phyloP scores from a whole-genome alignment of 2,329 filamentous ascomycete genomes.

The Lachnellula arida region DNA sequence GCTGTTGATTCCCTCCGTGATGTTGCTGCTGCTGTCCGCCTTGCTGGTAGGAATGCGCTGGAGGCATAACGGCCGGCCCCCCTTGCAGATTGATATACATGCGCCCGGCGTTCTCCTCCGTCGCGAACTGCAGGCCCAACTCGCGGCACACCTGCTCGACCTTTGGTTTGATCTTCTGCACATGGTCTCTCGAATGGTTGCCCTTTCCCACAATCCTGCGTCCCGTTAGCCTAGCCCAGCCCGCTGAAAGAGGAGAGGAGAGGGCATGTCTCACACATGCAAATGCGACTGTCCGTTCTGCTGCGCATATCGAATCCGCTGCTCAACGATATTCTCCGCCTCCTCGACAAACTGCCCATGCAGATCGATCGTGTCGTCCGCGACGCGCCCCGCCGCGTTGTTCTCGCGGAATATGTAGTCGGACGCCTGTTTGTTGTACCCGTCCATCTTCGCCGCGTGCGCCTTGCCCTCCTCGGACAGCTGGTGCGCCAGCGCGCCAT shows the following conservation, averaged over 20 bases:
- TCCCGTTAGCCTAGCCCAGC: too few species aligned
- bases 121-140: slow-evolving; percentile 74
- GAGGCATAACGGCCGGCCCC: slow-evolving; percentile 52
- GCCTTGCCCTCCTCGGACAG: slow-evolving; percentile 80
- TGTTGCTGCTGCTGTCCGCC: slow-evolving; percentile 35
- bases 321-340: slow-evolving; percentile 83
- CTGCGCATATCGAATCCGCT: slow-evolving; percentile 75
- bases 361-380: slow-evolving; percentile 81
- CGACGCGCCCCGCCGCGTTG: slow-evolving; percentile 72
- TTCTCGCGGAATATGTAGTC: slow-evolving; percentile 96
- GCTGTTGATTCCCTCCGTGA: slow-evolving; percentile 38
- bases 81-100: slow-evolving; percentile 86
- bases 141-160: slow-evolving; percentile 84
- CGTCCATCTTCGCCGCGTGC: slow-evolving; percentile 79
- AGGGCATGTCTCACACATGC: slow-evolving; percentile 57
- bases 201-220: slow-evolving; percentile 87
- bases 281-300: slow-evolving; percentile 72
- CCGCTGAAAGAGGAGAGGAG: not conserved
- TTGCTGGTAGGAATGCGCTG: slow-evolving; percentile 37
- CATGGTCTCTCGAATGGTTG: slow-evolving; percentile 74
- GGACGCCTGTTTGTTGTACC: slow-evolving; percentile 85
- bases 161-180: slow-evolving; percentile 94
- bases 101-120: slow-evolving; percentile 83
- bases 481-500: slow-evolving; percentile 77
- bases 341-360: slow-evolving; percentile 95